Conservation (phyloP, 257 asterid genomes). For the Nicotiana knightiana region DNA sequence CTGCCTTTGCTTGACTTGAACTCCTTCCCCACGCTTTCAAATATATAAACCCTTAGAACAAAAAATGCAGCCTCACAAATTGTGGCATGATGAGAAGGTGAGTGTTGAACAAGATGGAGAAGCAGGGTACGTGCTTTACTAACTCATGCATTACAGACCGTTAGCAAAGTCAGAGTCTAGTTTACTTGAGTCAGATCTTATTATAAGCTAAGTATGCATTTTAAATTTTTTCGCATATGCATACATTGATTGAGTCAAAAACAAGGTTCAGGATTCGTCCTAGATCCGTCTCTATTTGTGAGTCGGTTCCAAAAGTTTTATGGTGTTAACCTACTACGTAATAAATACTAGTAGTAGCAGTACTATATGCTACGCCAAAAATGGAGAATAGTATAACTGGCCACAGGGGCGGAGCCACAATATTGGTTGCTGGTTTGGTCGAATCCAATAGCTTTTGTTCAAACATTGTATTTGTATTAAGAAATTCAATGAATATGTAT, state of each 20-base stretch:
- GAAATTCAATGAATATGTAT: no score
- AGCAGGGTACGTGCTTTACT: conserved; percentile 99
- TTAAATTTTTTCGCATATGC: background rate
- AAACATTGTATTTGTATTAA: no score
- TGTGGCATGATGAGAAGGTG: conserved; percentile 28
- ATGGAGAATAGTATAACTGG: background rate
- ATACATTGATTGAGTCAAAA: background rate
- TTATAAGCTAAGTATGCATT: background rate
- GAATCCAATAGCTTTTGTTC: no score
- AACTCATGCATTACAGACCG: conserved; percentile 23
- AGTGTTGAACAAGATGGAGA: conserved; percentile 92
- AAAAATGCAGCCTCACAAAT: background rate
- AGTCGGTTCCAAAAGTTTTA: background rate
- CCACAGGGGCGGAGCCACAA: background rate
- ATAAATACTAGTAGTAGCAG: background rate
- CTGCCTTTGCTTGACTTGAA: background rate
- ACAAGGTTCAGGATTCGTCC: background rate
- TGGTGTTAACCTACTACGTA: background rate
- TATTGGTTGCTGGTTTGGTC: no score
- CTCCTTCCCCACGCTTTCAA: background rate
- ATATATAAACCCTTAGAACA: background rate
- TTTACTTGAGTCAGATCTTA: background rate
- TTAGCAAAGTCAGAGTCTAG: background rate
- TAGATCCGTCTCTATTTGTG: background rate
- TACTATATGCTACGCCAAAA: background rate